Evolutionary conservation across 768 basidiomycete genomes (phyloP), one percentile per base, ranked within the genome.

Genomic region (Leccinum uliginosum): DNA sequence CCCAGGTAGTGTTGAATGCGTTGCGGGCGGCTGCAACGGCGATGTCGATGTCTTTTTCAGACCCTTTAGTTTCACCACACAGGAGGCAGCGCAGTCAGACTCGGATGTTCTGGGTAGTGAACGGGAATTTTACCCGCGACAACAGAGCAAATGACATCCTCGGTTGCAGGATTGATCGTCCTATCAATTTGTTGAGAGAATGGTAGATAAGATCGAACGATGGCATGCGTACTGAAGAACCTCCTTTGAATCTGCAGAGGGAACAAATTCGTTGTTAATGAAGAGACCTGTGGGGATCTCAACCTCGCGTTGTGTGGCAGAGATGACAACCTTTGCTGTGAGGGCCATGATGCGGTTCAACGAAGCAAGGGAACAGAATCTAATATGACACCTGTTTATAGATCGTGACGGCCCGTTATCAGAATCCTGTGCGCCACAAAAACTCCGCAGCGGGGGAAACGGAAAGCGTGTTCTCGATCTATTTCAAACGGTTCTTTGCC

Each of bases 201-300:
- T 57, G 27, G 19, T 23, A 23, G 57, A 61, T 52, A 19, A 27
- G 26, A 60, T 56, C 60, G 26, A 48, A 50, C 14, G 53, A 40
- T 21, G 48, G 35, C 0, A 50, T 43, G 71, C 83, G 62, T 63
- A 90, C 89, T 80, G 68, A 67, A 92, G 83, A 45, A 78, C 69
- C 55, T 88, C 86, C 14, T 75, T 66, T 30, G 84, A 87, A 64
- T 90, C 87, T 24, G 80, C 78, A 6, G 89, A 90, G n/a, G 83
- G 70, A 27, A 91, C 87, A 65, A 93, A 95, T 67, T 93, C 81
- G 69, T 91, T 92, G 77, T 94, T 86, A 74, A 98, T 94, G 76
- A 91, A 98, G 24, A 96, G 79, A 17, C 92, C 92, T 7, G 89
- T 91, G 10, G 86, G 86, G 35, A 94, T 78, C 34, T 75, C 75